These are phyloP conservation scores for Sclerotinia nivalis DNA, from an alignment of 2,329 filamentous ascomycete species.

Conservation along the genomic window DNA sequence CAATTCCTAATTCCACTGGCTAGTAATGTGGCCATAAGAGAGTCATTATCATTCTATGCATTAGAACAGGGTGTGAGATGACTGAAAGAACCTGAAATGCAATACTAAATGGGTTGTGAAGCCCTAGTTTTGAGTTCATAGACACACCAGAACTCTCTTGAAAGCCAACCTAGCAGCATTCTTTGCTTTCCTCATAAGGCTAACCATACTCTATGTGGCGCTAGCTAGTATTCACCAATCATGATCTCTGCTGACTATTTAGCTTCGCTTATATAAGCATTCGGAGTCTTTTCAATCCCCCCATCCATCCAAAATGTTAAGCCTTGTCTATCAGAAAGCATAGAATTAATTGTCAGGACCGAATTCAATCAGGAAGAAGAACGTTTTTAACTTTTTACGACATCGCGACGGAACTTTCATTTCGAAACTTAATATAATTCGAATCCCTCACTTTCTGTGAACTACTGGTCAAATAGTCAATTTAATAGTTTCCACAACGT, in stretches of 20 bases:
- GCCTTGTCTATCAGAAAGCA: slow-evolving; percentile 17
- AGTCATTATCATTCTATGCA: not conserved
- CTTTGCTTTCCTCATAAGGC: not conserved
- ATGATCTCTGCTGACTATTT: rapidly evolving
- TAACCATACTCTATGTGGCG: not conserved
- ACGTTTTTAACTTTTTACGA: slow-evolving; percentile 13
- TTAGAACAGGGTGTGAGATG: not conserved
- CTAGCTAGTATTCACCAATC: not conserved
- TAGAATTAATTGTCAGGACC: slow-evolving; percentile 7
- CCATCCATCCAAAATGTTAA: slow-evolving; percentile 15
- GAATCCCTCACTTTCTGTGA: slow-evolving; percentile 2
- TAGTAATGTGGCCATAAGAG: not conserved
- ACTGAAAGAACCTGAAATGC: not conserved
- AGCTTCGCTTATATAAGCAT: slow-evolving; percentile 11
- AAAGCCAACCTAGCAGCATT: not conserved
- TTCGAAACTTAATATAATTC: not conserved
- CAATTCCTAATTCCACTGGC: not conserved
- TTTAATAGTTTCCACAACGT: not conserved
- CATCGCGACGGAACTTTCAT: slow-evolving; percentile 11
- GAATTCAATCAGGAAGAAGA: slow-evolving; percentile 12
- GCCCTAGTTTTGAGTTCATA: no score
- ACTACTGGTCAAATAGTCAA: not conserved
- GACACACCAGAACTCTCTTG: slow-evolving; percentile 10
- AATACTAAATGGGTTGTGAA: not conserved
- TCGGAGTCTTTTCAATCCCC: slow-evolving; percentile 6